Evolutionary conservation across 441 rosid genomes (phyloP), one percentile per base, ranked within the genome.

Genomic region (Erodium chrysanthum): DNA sequence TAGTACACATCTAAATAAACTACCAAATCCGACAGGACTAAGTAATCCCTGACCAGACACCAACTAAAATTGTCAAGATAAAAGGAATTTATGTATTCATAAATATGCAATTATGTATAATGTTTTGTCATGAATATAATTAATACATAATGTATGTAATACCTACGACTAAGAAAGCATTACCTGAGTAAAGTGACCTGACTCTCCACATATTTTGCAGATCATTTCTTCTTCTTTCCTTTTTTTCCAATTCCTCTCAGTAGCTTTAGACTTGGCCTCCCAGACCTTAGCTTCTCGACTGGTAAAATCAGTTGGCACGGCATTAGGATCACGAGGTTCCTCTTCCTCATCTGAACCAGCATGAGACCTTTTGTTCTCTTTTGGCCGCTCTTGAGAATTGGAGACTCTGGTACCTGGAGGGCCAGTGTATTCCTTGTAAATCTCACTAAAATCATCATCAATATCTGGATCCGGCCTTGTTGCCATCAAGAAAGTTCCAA

Each of bases 201-300:
- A 87, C 76, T 91, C 92, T 20, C 97, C 98, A 68, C 98, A 94
- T 31, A 94, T 84, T 76, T 89, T 94, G 78, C 98, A 94, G 50
- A 94, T 89, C 92, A 91, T 84, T 81, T 94, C 98, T 73, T 94
- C 98, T 81, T 94, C 97, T 81, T 94, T 94, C 73, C 92, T 84
- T 82, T 94, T 94, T 80, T 94, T 94, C 98, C 98, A 94, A 67
- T 85, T 94, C 78, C 98, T 84, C 84, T 94, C 98, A 14, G 96
- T 94, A 61, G 98, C 98, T 78, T 89, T 94, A 1, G 98, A 94
- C 68, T 94, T 94, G 66, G 98, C 98, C 75, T 94, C 97, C 98
- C 97, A 91, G 68, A 91, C 90, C 84, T 94, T 94, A 25, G 98
- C 97, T 68, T 94, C 98, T 27, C 98, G 84, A 78, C 97, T 91